Evolutionary conservation across 768 basidiomycete genomes (phyloP).

Genomic region (Phanerochaete sordida): DNA sequence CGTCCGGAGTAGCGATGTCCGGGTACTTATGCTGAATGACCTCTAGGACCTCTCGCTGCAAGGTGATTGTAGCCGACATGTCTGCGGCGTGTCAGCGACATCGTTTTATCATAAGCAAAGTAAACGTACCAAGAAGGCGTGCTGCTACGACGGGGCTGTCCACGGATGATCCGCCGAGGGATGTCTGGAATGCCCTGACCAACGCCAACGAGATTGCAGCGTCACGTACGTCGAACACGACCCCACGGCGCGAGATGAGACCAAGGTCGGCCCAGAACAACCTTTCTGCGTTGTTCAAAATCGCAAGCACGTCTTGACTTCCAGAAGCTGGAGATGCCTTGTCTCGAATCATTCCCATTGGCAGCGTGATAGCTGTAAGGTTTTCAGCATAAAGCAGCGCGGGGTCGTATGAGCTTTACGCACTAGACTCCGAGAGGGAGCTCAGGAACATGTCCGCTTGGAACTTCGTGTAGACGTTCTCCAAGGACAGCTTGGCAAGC

Average conservation of each 20-base stretch:
- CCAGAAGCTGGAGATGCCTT: slow-evolving; percentile 38
- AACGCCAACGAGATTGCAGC: slow-evolving; percentile 67
- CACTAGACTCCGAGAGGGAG: slow-evolving; percentile 90
- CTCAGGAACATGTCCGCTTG: slow-evolving; percentile 85
- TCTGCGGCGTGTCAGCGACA: slow-evolving; percentile 41
- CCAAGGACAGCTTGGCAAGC: slow-evolving; percentile 74
- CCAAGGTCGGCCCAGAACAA: slow-evolving; percentile 65
- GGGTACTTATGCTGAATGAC: slow-evolving; percentile 71
- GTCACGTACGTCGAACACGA: slow-evolving; percentile 70
- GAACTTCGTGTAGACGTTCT: slow-evolving; percentile 75
- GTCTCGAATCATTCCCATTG: slow-evolving; percentile 67
- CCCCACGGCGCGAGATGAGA: slow-evolving; percentile 53
- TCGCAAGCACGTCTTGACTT: slow-evolving; percentile 53
- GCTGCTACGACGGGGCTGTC: slow-evolving; percentile 55
- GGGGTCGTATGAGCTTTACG: no score
- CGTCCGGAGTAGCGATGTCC: slow-evolving; percentile 42
- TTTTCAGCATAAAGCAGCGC: neutral
- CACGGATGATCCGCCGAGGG: slow-evolving; percentile 59
- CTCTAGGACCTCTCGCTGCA: slow-evolving; percentile 85
- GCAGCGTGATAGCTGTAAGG: slow-evolving; percentile 70
- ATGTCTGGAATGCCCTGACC: slow-evolving; percentile 74
- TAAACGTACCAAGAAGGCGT: slow-evolving; percentile 55
- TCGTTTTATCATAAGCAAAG: neutral
- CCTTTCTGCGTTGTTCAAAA: slow-evolving; percentile 65
- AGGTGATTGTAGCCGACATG: slow-evolving; percentile 67